phyloP scores from a whole-genome alignment of 202 grass and related monocot genomes.

The Panicum virgatum region DNA sequence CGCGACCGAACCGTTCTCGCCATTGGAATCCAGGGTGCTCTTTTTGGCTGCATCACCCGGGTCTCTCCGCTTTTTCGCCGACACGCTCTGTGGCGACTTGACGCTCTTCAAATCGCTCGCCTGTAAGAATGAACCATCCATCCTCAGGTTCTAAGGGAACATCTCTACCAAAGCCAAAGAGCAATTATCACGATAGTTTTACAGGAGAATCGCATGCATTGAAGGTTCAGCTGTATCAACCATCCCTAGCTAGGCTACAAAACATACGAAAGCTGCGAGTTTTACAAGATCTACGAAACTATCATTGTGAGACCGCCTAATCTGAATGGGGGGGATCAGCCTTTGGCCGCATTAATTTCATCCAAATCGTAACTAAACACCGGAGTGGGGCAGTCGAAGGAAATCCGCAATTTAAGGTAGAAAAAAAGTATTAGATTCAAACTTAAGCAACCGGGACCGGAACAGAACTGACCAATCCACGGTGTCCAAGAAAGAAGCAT shows the following conservation, averaged over 20 bases:
- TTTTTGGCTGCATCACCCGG: constrained; percentile 47
- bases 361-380: constrained; percentile 1
- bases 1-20: constrained; percentile 30
- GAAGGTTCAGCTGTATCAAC: neutral
- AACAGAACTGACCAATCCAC: constrained; percentile 10
- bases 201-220: neutral
- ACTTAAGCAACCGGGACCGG: constrained; percentile 3
- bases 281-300: constrained; percentile 31
- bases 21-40: constrained; percentile 30
- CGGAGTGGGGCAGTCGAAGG: constrained; percentile 1
- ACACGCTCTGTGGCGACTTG: constrained; percentile 48
- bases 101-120: constrained; percentile 42
- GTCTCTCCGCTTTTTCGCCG: constrained; percentile 65
- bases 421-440: neutral
- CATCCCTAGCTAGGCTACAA: neutral
- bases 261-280: neutral
- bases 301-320: too few relatives aligned
- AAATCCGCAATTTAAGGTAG: neutral
- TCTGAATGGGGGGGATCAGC: too few relatives aligned
- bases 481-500: neutral
- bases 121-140: constrained; percentile 35
- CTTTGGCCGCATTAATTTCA: too few relatives aligned
- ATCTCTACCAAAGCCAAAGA: neutral
- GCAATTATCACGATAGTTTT: neutral
- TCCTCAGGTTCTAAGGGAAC: neutral